Evolutionary conservation across 331 rosid genomes (phyloP).

Genomic region (Pyrus hybrid): DNA sequence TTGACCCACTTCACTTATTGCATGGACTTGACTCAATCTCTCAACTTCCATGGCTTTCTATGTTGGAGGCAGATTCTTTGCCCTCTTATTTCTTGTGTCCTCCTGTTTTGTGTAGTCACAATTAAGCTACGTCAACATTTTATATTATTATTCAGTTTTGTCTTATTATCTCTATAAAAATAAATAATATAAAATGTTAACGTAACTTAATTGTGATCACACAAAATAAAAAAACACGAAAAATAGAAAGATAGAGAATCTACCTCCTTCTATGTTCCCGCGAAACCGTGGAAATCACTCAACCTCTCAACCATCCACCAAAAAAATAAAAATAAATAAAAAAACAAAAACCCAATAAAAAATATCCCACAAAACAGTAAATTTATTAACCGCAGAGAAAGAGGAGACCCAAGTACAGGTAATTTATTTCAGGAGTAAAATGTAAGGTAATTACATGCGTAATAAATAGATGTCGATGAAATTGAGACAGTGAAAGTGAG

Average conservation of each 20-base stretch:
- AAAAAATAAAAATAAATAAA: background rate
- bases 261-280: background rate
- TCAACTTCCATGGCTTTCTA: background rate
- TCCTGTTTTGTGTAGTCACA: too few species aligned
- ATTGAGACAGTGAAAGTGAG: background rate
- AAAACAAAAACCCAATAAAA: background rate
- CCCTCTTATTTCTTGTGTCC: too few species aligned
- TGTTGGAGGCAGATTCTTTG: too few species aligned
- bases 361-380: too few species aligned
- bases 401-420: background rate
- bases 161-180: too few species aligned
- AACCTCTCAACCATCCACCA: background rate
- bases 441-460: background rate
- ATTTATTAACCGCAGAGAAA: background rate
- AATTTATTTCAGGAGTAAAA: background rate
- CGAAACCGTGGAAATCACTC: background rate
- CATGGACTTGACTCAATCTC: background rate
- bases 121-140: too few species aligned
- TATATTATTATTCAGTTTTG: too few species aligned
- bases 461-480: background rate
- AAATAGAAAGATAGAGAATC: too few species aligned
- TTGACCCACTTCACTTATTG: background rate
- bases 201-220: too few species aligned
- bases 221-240: too few species aligned
- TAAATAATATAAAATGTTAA: too few species aligned